phyloP scores from a whole-genome alignment of 2,329 filamentous ascomycete genomes.

The Calonectria multiphialidica region DNA sequence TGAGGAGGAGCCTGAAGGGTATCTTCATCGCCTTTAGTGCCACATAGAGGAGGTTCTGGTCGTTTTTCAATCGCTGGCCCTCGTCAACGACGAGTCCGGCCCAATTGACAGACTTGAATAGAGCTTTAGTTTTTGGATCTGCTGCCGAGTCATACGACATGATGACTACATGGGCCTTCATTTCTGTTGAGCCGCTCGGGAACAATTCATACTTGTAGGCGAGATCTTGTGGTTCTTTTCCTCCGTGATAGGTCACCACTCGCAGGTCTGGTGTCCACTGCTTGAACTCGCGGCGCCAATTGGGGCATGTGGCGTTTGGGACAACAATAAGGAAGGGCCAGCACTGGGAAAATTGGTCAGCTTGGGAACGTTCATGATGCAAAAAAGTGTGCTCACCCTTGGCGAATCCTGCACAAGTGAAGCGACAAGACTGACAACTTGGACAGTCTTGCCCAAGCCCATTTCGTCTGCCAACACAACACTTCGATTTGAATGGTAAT shows the following conservation, averaged over 20 bases:
- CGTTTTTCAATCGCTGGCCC: conserved; percentile 95
- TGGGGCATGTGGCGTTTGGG: conserved; percentile 95
- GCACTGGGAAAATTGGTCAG: conserved; percentile 58
- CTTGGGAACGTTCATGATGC: neutral
- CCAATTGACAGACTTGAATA: conserved; percentile 83
- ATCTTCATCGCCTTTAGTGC: conserved; percentile 80
- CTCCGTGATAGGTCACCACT: conserved; percentile 94
- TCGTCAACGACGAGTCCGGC: conserved; percentile 92
- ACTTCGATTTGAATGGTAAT: conserved; percentile 85
- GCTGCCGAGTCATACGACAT: conserved; percentile 94
- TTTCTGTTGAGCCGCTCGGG: conserved; percentile 71
- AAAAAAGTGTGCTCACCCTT: conserved; percentile 49
- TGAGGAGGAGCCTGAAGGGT: conserved; percentile 87
- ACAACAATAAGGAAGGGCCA: conserved; percentile 96
- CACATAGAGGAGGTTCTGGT: conserved; percentile 84
- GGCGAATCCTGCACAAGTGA: conserved; percentile 76
- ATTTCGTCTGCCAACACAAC: conserved; percentile 97
- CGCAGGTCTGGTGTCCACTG: conserved; percentile 89
- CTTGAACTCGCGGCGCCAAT: conserved; percentile 97
- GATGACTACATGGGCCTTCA: conserved; percentile 91
- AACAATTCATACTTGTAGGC: conserved; percentile 90
- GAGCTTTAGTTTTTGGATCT: conserved; percentile 74
- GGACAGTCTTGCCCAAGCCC: conserved; percentile 97
- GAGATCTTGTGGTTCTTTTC: conserved; percentile 78
- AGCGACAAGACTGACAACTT: conserved; percentile 86